A percentile compares a stretch with the other conserved stretches of the same genome.
Conservation (phyloP, 2,329 filamentous ascomycete genomes). For the Camptophora hylomeconis region DNA sequence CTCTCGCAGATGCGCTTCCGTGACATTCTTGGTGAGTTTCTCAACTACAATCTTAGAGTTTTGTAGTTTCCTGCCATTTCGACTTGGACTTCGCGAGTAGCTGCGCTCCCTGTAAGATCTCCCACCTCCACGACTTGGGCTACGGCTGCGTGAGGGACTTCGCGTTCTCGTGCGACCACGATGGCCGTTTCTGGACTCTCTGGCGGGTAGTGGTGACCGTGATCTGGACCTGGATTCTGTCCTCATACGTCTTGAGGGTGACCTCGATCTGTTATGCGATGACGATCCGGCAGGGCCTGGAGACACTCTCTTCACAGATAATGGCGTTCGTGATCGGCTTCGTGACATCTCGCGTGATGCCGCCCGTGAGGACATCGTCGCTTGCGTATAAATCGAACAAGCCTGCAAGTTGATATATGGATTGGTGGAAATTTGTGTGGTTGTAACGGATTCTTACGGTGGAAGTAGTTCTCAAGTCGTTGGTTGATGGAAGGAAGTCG, state of each 20-base stretch:
- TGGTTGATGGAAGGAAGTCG: too few species aligned
- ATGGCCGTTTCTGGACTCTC: constrained; percentile 18
- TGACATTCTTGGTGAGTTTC: constrained; percentile 89
- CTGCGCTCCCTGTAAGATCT: constrained; percentile 25
- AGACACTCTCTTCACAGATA: constrained; percentile 9
- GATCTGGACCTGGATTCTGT: constrained; percentile 20
- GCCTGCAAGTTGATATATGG: too few species aligned
- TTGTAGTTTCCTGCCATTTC: constrained; percentile 14
- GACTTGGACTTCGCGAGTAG: constrained; percentile 23
- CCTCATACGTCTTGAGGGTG: constrained; percentile 1
- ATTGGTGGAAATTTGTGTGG: too few species aligned
- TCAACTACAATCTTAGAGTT: constrained; percentile 76
- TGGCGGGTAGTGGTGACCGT: constrained; percentile 19
- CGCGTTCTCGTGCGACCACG: constrained; percentile 12
- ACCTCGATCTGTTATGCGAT: neutral
- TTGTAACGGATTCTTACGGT: too few species aligned
- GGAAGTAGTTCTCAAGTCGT: too few species aligned
- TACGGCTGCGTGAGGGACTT: constrained; percentile 23
- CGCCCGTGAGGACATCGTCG: constrained; percentile 15
- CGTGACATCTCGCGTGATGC: constrained; percentile 16
- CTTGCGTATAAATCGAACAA: too few species aligned
- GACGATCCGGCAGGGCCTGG: constrained; percentile 7
- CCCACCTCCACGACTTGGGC: constrained; percentile 27
- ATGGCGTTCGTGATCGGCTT: constrained; percentile 14
- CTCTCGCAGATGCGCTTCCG: constrained; percentile 73